Percentiles rank a stretch among this genome's conserved stretches.
Evolutionary conservation across 345 rosid species (phyloP).

Genomic region (Clausena lansium): DNA sequence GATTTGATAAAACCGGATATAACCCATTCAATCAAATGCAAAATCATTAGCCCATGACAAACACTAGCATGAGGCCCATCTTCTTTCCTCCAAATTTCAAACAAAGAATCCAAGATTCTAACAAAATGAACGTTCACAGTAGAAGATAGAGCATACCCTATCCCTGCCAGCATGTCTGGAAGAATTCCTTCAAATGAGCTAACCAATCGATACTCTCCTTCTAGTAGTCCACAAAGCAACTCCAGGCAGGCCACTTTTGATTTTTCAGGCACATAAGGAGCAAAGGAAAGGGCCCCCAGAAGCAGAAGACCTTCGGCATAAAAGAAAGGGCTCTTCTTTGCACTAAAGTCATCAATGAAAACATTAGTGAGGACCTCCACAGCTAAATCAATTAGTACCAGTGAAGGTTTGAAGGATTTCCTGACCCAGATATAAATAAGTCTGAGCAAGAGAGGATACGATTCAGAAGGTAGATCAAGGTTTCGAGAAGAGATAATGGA

Average conservation of each 20-base stretch:
- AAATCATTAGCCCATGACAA: constrained; percentile 66
- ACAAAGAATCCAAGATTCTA: constrained; percentile 50
- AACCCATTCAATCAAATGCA: constrained; percentile 88
- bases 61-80: constrained; percentile 51
- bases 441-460: constrained; percentile 59
- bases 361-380: constrained; percentile 51
- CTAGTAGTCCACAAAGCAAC: constrained; percentile 56
- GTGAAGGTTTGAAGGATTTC: constrained; percentile 74
- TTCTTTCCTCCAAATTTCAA: constrained; percentile 61
- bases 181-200: constrained; percentile 35
- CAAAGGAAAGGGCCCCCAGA: constrained; percentile 67
- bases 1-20: constrained; percentile 56
- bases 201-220: constrained; percentile 43
- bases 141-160: constrained; percentile 76
- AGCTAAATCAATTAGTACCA: constrained; percentile 53
- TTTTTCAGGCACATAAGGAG: constrained; percentile 48
- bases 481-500: constrained; percentile 56
- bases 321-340: constrained; percentile 39
- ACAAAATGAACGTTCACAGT: constrained; percentile 40
- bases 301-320: constrained; percentile 64
- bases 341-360: constrained; percentile 27
- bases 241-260: constrained; percentile 56
- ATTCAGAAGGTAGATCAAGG: constrained; percentile 46
- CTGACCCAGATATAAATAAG: constrained; percentile 87
- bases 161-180: constrained; percentile 71